Base-by-base conservation (phyloP, 257 asterid species). In the Solanum boliviense region DNA sequence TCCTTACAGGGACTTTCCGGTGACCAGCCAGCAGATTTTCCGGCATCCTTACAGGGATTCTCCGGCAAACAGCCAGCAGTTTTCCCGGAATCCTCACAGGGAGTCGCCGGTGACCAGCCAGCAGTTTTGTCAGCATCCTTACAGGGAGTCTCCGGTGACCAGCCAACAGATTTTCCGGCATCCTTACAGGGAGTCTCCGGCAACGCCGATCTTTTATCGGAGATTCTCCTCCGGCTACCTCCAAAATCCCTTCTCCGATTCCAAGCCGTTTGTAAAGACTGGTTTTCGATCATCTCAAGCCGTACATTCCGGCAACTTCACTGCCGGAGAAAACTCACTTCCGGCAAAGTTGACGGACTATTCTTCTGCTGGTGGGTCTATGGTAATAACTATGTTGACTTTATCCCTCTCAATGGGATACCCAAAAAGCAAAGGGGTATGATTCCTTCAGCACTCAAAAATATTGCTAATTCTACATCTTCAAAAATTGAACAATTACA, bases 181-280 rank as follows among this genome's bases (percentile, higher is more conserved):
- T 68, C 74, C 9, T 52, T 52, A 52, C 62, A 52, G 10, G 10
- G 62, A 12, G 35, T 68, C 83, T 11, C 56, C 52, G 83, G 9
- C 6, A 75, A 75, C 31, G 27, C 56, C 8, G 88, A 75, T 21
- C 79, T 89, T 16, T 67, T 89, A 18, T 56, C 35, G 3, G 87
- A 75, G 75, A 87, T 89, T 44, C 70, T 89, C 4, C 87, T 89
- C n/a, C 15, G 16, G 13, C 62, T 89, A 13, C 89, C 89, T 25
- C 67, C 84, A 39, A 89, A 78, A 86, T 87, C 86, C n/a, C 82
- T 89, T 36, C 46, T 84, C n/a, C 88, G 87, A 1, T 78, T 84
- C 35, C 89, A 87, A 36, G 48, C 41, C 8, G 88, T 89, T 10
- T 87, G 87, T 5, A 87, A 29, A 41, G 36, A 31, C 3, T 89